These are phyloP conservation scores for Pythium volutum DNA, from an alignment of 352 stramenopile species.

Conservation along the genomic window DNA sequence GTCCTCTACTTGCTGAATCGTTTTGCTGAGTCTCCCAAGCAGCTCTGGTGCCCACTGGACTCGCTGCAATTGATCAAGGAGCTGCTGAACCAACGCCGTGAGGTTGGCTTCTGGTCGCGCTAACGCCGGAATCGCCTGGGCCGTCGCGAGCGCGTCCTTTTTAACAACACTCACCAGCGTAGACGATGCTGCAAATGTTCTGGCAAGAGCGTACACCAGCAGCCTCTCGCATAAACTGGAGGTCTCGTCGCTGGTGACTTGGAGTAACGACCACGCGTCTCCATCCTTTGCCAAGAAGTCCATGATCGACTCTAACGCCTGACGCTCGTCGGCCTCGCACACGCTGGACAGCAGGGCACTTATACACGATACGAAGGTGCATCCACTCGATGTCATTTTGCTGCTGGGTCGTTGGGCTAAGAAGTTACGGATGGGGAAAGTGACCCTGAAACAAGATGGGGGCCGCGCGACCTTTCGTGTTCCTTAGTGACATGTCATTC, in stretches of 20 bases:
- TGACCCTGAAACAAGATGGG: not conserved
- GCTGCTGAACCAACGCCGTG: not conserved
- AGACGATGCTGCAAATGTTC: slow-evolving; percentile 1
- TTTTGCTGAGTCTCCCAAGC: slow-evolving; percentile 4
- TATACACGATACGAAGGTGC: not conserved
- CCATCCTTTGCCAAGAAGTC: not conserved
- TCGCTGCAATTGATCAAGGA: not conserved
- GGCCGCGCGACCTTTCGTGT: slow-evolving; percentile 12
- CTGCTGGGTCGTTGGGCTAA: not conserved
- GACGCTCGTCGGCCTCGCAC: not conserved
- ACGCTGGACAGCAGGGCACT: not conserved
- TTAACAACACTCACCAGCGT: slow-evolving; percentile 1
- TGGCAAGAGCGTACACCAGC: slow-evolving; percentile 5
- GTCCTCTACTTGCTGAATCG: slow-evolving; percentile 34
- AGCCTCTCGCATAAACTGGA: not conserved
- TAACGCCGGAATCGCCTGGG: slow-evolving; percentile 4
- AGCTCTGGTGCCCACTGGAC: not conserved
- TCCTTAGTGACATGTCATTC: slow-evolving; percentile 11
- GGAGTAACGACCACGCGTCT: not conserved
- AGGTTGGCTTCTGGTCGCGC: not conserved
- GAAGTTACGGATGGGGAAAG: not conserved
- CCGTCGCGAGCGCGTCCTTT: not conserved
- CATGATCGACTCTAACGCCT: not conserved
- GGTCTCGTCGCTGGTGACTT: not conserved
- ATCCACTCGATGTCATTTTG: not conserved